A percentile compares a stretch with the other conserved stretches of the same genome.
These are phyloP conservation scores for Podospora appendiculata DNA, from an alignment of 495 filamentous ascomycete genomes.

Conservation along the genomic window DNA sequence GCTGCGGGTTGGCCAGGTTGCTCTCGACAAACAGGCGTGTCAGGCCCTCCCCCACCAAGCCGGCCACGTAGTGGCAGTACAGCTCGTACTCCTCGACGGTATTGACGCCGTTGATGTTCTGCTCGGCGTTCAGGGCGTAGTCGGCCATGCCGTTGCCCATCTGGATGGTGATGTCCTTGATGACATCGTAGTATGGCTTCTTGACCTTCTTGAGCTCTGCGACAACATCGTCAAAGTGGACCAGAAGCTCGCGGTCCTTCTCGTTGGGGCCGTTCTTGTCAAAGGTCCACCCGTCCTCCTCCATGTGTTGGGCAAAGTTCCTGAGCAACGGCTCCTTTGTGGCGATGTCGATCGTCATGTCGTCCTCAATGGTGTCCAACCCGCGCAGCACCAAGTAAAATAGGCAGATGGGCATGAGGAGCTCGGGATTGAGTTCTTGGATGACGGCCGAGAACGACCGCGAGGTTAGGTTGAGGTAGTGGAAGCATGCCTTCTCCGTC, in stretches of 20 bases:
- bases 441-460: slow-evolving; percentile 93
- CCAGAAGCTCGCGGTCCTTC: slow-evolving; percentile 86
- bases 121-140: slow-evolving; percentile 73
- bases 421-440: slow-evolving; percentile 87
- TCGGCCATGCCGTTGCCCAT: slow-evolving; percentile 99
- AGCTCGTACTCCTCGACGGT: slow-evolving; percentile 84
- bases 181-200: slow-evolving; percentile 72
- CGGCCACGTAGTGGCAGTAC: slow-evolving; percentile 98
- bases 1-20: slow-evolving; percentile 75
- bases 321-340: slow-evolving; percentile 84
- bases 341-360: slow-evolving; percentile 79
- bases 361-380: slow-evolving; percentile 95
- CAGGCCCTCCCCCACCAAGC: slow-evolving; percentile 86
- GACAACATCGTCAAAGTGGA: slow-evolving; percentile 83
- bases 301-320: slow-evolving; percentile 67
- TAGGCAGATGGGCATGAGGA: slow-evolving; percentile 80
- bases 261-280: slow-evolving; percentile 79
- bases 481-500: slow-evolving; percentile 72
- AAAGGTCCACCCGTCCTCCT: slow-evolving; percentile 85
- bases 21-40: slow-evolving; percentile 88
- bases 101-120: slow-evolving; percentile 69
- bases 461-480: slow-evolving; percentile 79
- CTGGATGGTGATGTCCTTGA: slow-evolving; percentile 87
- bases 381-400: slow-evolving; percentile 91
- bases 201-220: slow-evolving; percentile 86